Evolutionary conservation across 257 asterid genomes (phyloP).

Genomic region (Ilex aquifolium): DNA sequence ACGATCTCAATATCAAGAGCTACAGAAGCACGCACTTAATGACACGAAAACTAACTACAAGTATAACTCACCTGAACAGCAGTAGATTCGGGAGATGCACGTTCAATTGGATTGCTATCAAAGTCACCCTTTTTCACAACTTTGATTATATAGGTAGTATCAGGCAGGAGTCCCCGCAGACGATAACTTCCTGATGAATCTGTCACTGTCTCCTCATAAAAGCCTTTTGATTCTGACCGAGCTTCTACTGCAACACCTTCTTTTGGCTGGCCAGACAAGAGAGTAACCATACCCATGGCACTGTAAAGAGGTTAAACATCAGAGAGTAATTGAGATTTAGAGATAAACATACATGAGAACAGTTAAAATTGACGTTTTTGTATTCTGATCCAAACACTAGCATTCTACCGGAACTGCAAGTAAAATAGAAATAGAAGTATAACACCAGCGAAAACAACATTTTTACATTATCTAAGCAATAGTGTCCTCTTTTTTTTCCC

Average conservation of each 20-base stretch:
- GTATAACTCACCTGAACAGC: slow-evolving; percentile 52
- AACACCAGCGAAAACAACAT: no score
- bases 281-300: slow-evolving; percentile 76
- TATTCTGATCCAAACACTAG: no score
- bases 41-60: slow-evolving; percentile 13
- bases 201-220: slow-evolving; percentile 83
- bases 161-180: slow-evolving; percentile 90
- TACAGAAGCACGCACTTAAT: background rate
- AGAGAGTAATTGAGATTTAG: no score
- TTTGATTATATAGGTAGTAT: slow-evolving; percentile 62
- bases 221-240: slow-evolving; percentile 79
- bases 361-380: no score
- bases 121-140: slow-evolving; percentile 57
- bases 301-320: slow-evolving; percentile 36
- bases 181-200: slow-evolving; percentile 82
- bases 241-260: slow-evolving; percentile 90
- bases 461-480: no score
- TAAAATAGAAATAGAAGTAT: no score
- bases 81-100: slow-evolving; percentile 76
- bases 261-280: slow-evolving; percentile 90
- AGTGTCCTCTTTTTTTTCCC: no score
- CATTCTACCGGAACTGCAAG: no score
- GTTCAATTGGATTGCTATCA: slow-evolving; percentile 54
- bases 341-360: no score
- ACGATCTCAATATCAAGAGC: background rate